Base-by-base conservation (phyloP, 129 eudicot genomes). In the Dittrichia graveolens region DNA sequence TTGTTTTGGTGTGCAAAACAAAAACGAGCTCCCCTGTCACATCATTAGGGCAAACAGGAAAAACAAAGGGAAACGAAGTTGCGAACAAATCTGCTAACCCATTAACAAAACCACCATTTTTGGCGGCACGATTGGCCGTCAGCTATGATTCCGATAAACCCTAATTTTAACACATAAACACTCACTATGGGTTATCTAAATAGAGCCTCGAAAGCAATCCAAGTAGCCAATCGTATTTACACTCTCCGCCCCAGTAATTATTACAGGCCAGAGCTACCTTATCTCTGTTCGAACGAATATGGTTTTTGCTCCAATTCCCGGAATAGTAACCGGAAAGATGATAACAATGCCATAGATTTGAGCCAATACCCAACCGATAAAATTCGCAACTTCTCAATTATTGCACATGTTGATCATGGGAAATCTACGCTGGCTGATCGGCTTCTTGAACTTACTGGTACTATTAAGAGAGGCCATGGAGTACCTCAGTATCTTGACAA, bases 381-480 rank as follows among this genome's bases (percentile, higher is more conserved):
- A 52, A 87, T 94, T 49, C 85, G 98, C 1, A 94, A 94, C 65
- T 94, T 94, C 35, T 94, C 98, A 2, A 94, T 94, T 34, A 94
- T 94, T 69, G 98, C 98, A 9, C 98, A 94, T 81, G 93, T 94
- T 52, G 98, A 94, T 80, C 98, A 94, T 71, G 98, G 98, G 2
- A 94, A 94, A 61, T 94, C 98, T 0, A 94, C 98, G 5, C 69
- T 94, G 24, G 98, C 98, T 82, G 98, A 94, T 77, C 84, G 98
- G 37, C 88, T 94, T 58, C 85, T 94, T 76, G 98, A 94, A 86
- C 86, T 94, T 49, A 94, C 98, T 3, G 95, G 90, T 40, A 94
- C 98, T 38, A 94, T 94, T 10, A 85, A 72, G 72, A 86, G 84
- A 67, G 98, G 98, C 11, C 93, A 82, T 78, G 96, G 96, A 3